A percentile compares a stretch with the other conserved stretches of the same genome.
Conservation (phyloP, 164 flowering plant species). For the Piper longum region DNA sequence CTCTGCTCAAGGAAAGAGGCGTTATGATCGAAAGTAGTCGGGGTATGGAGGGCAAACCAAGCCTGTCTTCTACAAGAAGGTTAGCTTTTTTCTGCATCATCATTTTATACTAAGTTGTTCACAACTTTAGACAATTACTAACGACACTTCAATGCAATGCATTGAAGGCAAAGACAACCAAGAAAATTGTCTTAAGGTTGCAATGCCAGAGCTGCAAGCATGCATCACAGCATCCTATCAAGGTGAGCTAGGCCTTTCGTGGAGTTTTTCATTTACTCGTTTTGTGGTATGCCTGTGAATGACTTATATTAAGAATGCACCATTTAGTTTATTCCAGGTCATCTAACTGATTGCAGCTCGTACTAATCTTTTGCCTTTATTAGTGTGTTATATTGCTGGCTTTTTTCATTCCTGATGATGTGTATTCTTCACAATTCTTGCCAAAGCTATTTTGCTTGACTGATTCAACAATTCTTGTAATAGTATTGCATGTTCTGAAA, state of each 20-base stretch:
- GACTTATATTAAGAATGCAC: no score
- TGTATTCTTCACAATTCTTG: no score
- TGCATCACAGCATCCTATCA: conserved; percentile 11
- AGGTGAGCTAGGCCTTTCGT: conserved; percentile 3
- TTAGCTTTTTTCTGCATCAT: not conserved
- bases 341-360: no score
- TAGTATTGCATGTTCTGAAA: not conserved
- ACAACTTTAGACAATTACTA: not conserved
- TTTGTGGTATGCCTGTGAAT: no score
- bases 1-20: conserved; percentile 9
- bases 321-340: no score
- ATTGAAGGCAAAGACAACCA: conserved; percentile 8
- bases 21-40: conserved; percentile 12
- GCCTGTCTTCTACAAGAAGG: conserved; percentile 13
- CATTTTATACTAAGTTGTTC: not conserved
- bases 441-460: no score
- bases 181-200: conserved; percentile 12
- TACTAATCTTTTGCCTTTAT: no score
- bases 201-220: conserved; percentile 16
- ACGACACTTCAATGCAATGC: no score
- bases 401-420: no score
- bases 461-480: no score
- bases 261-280: not conserved
- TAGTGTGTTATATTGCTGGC: no score
- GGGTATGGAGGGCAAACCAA: conserved; percentile 14